Evolutionary conservation across 2,329 filamentous ascomycete species (phyloP).

Genomic region (Ceratocystis papillata): DNA sequence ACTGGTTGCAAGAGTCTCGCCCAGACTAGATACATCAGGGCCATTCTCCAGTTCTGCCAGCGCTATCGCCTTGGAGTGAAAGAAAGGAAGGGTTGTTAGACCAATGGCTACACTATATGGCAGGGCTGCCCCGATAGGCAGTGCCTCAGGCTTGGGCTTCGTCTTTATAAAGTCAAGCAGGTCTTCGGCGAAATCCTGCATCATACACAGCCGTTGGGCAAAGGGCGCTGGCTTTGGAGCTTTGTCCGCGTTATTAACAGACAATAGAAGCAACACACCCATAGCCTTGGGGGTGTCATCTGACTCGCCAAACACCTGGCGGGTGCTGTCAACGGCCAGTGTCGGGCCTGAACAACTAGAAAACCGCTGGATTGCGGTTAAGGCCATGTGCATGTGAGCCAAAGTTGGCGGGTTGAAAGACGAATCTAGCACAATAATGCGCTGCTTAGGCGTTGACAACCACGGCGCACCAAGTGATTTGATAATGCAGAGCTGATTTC

Average conservation of each 20-base stretch:
- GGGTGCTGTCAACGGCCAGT: not conserved
- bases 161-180: slow-evolving; percentile 29
- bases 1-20: not conserved
- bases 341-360: slow-evolving; percentile 12
- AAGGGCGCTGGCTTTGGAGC: slow-evolving; percentile 57
- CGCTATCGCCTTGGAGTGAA: slow-evolving; percentile 57
- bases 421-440: slow-evolving; percentile 52
- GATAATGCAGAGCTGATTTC: slow-evolving; percentile 9
- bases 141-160: not conserved
- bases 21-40: slow-evolving; percentile 32
- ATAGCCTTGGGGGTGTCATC: not conserved
- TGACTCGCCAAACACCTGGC: not conserved
- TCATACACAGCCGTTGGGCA: slow-evolving; percentile 56
- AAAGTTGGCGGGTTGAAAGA: slow-evolving; percentile 58
- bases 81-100: slow-evolving; percentile 61
- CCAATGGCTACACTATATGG: slow-evolving; percentile 47
- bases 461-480: slow-evolving; percentile 13
- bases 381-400: slow-evolving; percentile 49
- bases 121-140: not conserved
- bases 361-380: slow-evolving; percentile 35
- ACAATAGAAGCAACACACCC: slow-evolving; percentile 48
- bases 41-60: slow-evolving; percentile 37
- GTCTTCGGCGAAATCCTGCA: slow-evolving; percentile 56
- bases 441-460: not conserved
- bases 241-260: slow-evolving; percentile 57